Evolutionary conservation across 2,329 filamentous ascomycete genomes (phyloP), one percentile per base, ranked within the genome.

Genomic region (Cladophialophora carrionii): DNA sequence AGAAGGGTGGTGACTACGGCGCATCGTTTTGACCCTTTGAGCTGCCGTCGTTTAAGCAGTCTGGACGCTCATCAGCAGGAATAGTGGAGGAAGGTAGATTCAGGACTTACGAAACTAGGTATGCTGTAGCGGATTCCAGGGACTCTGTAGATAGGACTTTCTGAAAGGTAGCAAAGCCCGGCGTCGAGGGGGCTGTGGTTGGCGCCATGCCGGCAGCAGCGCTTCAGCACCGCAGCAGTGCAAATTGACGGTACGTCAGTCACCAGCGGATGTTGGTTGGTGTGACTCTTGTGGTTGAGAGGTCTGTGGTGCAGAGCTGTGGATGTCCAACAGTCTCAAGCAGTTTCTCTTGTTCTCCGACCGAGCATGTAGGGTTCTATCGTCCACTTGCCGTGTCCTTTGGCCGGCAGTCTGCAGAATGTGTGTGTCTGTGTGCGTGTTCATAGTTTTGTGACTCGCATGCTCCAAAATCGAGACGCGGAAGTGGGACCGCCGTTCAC

Each of bases 1-100:
- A 98, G 87, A 72, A 96, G 90, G 24, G 93, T 91, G 2, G 94
- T 98, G 67, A 93, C 93, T 65, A 95, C 87, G 63, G 95, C 95
- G 79, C 93, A 97, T 76, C 90, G 87, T 77, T 95, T 88, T 54
- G 93, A 91, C 70, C 91, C 91, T 67, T 86, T 87, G 74, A 99
- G 96, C 76, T 98, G 94, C 72, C 93, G 85, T 76, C 93, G 85
- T 78, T 96, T 97, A 70, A 99, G 85, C 22, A 97, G 87, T 59
- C 91, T 95, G 72, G 29, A 51, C n/a, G 24, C 14, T 10, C 17
- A 24, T 62, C 53, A 66, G 58, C 48, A 20, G 17, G 24, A 12
- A 37, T 46, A 8, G 29, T n/a, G n/a, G 20, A 43, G 10, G 32
- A 20, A 20, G 41, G 9, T 17, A 14, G 32, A 32, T 26, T 51